These are phyloP conservation scores for Aspergillus campestris DNA, from an alignment of 495 filamentous ascomycete genomes.

Conservation along the genomic window DNA sequence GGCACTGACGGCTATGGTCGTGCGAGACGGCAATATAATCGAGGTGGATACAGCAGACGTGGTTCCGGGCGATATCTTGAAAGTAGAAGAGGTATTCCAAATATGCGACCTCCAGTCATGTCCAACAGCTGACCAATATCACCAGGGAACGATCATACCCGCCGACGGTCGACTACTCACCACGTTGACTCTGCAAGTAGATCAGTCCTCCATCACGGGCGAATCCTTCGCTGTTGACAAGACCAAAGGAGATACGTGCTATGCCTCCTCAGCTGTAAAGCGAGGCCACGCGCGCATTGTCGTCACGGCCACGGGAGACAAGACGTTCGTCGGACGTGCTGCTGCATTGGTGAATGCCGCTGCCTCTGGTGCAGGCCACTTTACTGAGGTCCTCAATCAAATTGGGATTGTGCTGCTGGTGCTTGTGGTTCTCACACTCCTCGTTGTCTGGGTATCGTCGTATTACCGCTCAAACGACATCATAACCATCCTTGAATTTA, in stretches of 20 bases:
- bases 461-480: slow-evolving; percentile 81
- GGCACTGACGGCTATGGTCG: slow-evolving; percentile 73
- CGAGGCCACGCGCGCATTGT: slow-evolving; percentile 79
- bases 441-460: slow-evolving; percentile 76
- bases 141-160: slow-evolving; percentile 72
- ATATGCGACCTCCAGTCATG: background rate
- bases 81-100: slow-evolving; percentile 62
- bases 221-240: slow-evolving; percentile 91
- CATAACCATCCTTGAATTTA: slow-evolving; percentile 71
- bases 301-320: slow-evolving; percentile 74
- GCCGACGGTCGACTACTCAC: slow-evolving; percentile 81
- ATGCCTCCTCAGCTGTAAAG: slow-evolving; percentile 81
- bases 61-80: slow-evolving; percentile 83
- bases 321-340: slow-evolving; percentile 82
- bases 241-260: slow-evolving; percentile 67
- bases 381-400: slow-evolving; percentile 78
- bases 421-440: slow-evolving; percentile 69
- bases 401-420: slow-evolving; percentile 69
- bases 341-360: slow-evolving; percentile 77
- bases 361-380: slow-evolving; percentile 65
- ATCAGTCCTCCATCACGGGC: slow-evolving; percentile 87
- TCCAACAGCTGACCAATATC: slow-evolving; percentile 2
- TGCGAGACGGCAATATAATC: slow-evolving; percentile 62
- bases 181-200: slow-evolving; percentile 73
- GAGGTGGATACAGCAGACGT: slow-evolving; percentile 73